phyloP scores from a whole-genome alignment of 2,329 filamentous ascomycete genomes.

The Neonectria ditissima region DNA sequence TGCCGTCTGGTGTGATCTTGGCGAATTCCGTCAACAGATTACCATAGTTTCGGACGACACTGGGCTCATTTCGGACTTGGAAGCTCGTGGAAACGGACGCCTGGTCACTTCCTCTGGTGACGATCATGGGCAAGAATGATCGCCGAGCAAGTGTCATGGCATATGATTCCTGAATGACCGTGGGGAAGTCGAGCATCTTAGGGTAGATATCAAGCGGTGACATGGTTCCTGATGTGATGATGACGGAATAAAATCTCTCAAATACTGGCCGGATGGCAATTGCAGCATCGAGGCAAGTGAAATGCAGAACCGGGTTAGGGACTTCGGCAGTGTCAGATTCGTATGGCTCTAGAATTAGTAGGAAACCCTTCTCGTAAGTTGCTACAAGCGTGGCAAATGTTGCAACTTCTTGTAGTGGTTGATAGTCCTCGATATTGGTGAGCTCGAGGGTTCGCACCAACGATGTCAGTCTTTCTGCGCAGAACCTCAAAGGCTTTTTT shows the following conservation, averaged over 20 bases:
- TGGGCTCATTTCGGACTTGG: conserved; percentile 93
- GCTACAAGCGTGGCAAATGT: conserved; percentile 96
- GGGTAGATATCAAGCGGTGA: conserved; percentile 99
- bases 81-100: conserved; percentile 93
- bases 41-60: conserved; percentile 97
- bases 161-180: conserved; percentile 97
- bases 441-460: conserved; percentile 94
- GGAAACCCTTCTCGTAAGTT: conserved; percentile 96
- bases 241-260: conserved; percentile 96
- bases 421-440: conserved; percentile 98
- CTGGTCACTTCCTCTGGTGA: conserved; percentile 94
- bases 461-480: conserved; percentile 92
- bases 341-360: conserved; percentile 96
- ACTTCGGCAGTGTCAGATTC: conserved; percentile 96
- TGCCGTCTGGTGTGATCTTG: conserved; percentile 93
- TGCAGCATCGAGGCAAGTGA: conserved; percentile 95
- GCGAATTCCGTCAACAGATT: conserved; percentile 94
- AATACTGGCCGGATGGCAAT: conserved; percentile 99
- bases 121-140: conserved; percentile 98
- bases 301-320: conserved; percentile 95
- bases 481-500: conserved; percentile 93
- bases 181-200: conserved; percentile 94
- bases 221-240: conserved; percentile 97
- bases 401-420: conserved; percentile 95
- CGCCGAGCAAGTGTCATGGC: conserved; percentile 93